These are phyloP conservation scores for Brettanomyces nanus DNA, from an alignment of 805 yeast genomes.

Conservation along the genomic window DNA sequence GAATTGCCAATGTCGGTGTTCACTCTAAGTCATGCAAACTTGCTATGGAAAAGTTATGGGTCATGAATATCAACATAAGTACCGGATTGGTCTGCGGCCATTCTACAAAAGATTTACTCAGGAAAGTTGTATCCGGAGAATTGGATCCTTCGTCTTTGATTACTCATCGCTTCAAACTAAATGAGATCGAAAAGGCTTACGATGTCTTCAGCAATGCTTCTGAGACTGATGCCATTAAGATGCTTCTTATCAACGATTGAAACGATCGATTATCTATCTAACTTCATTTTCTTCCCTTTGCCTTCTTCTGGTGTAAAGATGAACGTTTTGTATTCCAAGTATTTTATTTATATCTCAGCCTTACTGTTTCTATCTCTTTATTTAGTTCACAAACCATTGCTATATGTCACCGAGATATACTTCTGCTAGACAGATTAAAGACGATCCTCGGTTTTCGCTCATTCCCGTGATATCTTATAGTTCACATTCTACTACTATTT, in stretches of 20 bases:
- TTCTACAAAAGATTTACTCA: constrained; percentile 31
- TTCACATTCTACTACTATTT: no score
- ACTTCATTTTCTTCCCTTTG: no score
- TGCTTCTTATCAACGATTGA: constrained; percentile 7
- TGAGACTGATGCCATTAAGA: constrained; percentile 49
- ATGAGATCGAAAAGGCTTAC: constrained; percentile 51
- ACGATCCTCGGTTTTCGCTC: not conserved
- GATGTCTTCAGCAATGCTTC: constrained; percentile 46
- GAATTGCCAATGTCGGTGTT: constrained; percentile 58
- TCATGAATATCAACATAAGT: constrained; percentile 33
- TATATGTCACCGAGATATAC: not conserved
- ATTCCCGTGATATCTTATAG: constrained; percentile 5
- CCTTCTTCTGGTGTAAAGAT: no score
- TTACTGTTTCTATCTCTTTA: no score
- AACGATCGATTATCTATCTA: no score
- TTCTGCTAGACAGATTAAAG: not conserved
- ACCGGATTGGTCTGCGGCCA: constrained; percentile 46
- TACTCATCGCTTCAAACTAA: constrained; percentile 49
- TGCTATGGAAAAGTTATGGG: constrained; percentile 37
- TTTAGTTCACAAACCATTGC: no score
- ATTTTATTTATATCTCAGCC: no score
- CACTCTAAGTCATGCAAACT: constrained; percentile 35
- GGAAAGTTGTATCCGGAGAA: constrained; percentile 27
- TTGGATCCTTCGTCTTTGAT: constrained; percentile 45
- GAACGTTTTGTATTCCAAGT: no score